Evolutionary conservation across 768 basidiomycete species (phyloP).

Genomic region (Pseudohyphozyma bogoriensis): DNA sequence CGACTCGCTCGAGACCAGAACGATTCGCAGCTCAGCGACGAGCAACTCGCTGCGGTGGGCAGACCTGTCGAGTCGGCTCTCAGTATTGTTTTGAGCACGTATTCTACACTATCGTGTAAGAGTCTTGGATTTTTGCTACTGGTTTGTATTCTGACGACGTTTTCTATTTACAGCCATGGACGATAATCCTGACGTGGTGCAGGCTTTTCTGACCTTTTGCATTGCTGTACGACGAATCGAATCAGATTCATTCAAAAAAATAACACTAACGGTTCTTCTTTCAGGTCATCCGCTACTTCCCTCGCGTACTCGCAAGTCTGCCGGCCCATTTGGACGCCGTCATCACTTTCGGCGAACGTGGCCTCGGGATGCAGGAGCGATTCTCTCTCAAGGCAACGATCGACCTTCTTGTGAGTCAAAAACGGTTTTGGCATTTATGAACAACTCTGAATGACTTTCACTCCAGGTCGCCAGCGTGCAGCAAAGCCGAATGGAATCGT

Average conservation of each 20-base stretch:
- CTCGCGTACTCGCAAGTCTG: conserved; percentile 35
- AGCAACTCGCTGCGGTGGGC: conserved; percentile 1
- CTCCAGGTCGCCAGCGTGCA: conserved; percentile 18
- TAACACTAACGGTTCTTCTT: neutral
- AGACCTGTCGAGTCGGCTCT: conserved; percentile 14
- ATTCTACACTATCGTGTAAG: neutral
- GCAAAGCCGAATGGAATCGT: conserved; percentile 30
- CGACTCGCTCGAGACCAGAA: conserved; percentile 30
- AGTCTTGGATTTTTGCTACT: no score
- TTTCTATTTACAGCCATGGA: conserved; percentile 18
- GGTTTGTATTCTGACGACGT: neutral
- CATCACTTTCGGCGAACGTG: conserved; percentile 37
- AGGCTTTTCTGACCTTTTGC: conserved; percentile 39
- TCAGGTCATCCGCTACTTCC: conserved; percentile 26
- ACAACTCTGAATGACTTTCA: neutral
- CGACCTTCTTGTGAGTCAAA: conserved; percentile 38
- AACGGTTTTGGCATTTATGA: neutral
- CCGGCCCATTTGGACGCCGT: conserved; percentile 35
- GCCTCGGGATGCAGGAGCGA: conserved; percentile 38
- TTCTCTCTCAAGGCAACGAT: conserved; percentile 39
- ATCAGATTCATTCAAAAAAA: no score
- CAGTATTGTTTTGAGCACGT: conserved; percentile 1
- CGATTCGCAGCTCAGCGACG: conserved; percentile 7
- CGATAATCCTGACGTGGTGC: conserved; percentile 40
- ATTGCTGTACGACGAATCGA: conserved; percentile 34